A percentile compares a stretch with the other conserved stretches of the same genome.
These are phyloP conservation scores for Paramecium bursaria DNA, from an alignment of 73 alveolate genomes.

Conservation along the genomic window DNA sequence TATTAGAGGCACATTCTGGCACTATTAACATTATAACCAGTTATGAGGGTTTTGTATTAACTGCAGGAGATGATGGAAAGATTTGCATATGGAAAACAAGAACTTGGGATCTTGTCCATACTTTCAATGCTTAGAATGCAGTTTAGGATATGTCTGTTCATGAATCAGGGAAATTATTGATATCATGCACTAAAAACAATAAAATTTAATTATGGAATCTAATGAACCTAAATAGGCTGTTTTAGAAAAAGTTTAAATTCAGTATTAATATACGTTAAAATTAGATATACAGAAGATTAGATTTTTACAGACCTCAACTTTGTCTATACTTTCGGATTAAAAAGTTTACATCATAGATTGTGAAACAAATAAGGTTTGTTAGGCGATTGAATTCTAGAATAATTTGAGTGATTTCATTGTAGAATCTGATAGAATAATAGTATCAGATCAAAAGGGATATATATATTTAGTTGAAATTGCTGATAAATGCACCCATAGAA, in stretches of 20 bases:
- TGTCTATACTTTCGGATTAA: neutral
- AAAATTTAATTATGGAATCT: constrained; percentile 14
- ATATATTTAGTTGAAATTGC: neutral
- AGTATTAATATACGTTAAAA: neutral
- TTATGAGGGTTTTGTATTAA: constrained; percentile 8
- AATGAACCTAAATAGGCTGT: constrained; percentile 29
- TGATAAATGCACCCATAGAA: neutral
- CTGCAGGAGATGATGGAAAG: constrained; percentile 36
- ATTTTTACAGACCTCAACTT: constrained; percentile 1
- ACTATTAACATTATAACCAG: constrained; percentile 3
- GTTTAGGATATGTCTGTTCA: neutral
- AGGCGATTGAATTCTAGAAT: neutral
- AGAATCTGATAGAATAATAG: neutral
- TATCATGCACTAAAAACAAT: constrained; percentile 11
- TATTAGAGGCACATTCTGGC: constrained; percentile 44
- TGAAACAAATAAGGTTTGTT: constrained; percentile 32
- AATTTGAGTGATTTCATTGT: constrained; percentile 2
- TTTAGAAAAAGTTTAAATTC: constrained; percentile 27
- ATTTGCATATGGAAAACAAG: constrained; percentile 22
- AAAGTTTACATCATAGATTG: constrained; percentile 29
- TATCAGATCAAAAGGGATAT: constrained; percentile 14
- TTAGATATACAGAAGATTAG: constrained; percentile 4
- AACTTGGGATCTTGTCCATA: constrained; percentile 10
- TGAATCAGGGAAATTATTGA: constrained; percentile 20
- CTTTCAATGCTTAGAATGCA: neutral